These are phyloP conservation scores for Aspergillus incahuasiensis DNA, from an alignment of 495 filamentous ascomycete genomes.

Conservation along the genomic window DNA sequence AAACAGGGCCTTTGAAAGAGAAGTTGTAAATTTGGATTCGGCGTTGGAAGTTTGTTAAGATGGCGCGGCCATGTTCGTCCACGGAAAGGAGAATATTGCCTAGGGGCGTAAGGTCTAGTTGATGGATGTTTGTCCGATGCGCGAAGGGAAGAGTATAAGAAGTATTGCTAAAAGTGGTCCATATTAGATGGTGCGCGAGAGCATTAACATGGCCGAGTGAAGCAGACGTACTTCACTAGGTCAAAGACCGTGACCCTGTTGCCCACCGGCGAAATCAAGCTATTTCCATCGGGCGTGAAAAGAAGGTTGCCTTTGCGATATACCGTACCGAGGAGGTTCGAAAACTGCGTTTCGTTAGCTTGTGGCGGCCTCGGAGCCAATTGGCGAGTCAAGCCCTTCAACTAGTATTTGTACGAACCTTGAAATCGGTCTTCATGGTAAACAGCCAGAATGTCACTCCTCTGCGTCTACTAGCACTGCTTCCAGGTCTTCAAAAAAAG, in stretches of 20 bases:
- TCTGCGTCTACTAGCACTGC: neutral
- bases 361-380: neutral
- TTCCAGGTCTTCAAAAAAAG: slow-evolving; percentile 15
- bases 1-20: slow-evolving; percentile 78
- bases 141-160: slow-evolving; percentile 92
- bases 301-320: slow-evolving; percentile 95
- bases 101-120: slow-evolving; percentile 79
- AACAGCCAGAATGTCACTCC: slow-evolving; percentile 19
- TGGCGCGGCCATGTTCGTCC: slow-evolving; percentile 90
- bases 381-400: neutral
- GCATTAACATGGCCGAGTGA: too few species aligned
- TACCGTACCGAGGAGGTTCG: slow-evolving; percentile 92
- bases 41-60: slow-evolving; percentile 82
- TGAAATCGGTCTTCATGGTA: slow-evolving; percentile 95
- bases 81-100: slow-evolving; percentile 88
- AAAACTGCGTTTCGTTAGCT: slow-evolving; percentile 58
- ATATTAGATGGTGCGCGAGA: slow-evolving; percentile 3
- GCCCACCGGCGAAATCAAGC: slow-evolving; percentile 93
- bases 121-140: slow-evolving; percentile 87
- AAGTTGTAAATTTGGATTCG: slow-evolving; percentile 87
- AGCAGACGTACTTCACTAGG: slow-evolving; percentile 71
- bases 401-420: slow-evolving; percentile 47
- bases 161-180: slow-evolving; percentile 63
- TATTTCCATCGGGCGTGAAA: slow-evolving; percentile 94
- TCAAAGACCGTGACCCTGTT: slow-evolving; percentile 96